These are phyloP conservation scores for Apiospora malaysiana DNA, from an alignment of 2,329 filamentous ascomycete species.

Conservation along the genomic window DNA sequence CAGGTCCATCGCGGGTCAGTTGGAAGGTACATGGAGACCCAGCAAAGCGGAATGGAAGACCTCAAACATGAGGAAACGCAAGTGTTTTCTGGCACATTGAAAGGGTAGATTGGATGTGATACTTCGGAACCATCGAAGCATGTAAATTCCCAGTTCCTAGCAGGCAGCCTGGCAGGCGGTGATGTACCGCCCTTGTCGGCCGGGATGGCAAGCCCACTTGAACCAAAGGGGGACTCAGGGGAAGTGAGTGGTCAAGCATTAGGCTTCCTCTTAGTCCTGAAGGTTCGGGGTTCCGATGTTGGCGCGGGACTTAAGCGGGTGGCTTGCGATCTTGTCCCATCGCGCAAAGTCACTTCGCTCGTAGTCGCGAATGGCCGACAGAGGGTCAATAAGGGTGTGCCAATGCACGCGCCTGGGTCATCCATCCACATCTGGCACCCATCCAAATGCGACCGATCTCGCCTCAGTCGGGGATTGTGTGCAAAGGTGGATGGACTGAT, in stretches of 20 bases:
- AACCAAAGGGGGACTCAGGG: neutral
- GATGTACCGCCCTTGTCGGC: neutral
- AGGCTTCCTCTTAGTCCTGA: slow-evolving; percentile 2
- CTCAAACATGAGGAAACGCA: slow-evolving; percentile 2
- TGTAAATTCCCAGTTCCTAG: neutral
- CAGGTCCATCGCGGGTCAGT: neutral
- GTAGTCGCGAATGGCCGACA: slow-evolving; percentile 6
- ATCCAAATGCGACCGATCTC: neutral
- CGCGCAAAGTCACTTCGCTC: neutral
- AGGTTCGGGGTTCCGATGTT: slow-evolving; percentile 10
- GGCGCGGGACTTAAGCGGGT: slow-evolving; percentile 1
- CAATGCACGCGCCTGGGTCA: neutral
- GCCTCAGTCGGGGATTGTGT: neutral
- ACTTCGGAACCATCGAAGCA: neutral
- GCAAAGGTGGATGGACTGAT: neutral
- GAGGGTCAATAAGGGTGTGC: neutral
- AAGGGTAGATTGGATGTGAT: neutral
- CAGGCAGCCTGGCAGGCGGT: neutral
- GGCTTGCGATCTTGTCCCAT: slow-evolving; percentile 2
- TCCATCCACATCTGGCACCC: neutral
- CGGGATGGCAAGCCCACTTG: neutral
- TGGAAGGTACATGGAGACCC: neutral
- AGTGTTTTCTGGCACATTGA: neutral
- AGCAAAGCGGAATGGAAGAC: neutral
- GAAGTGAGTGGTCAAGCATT: neutral